A percentile compares a stretch with the other conserved stretches of the same genome.
Evolutionary conservation across 169 alveolate genomes (phyloP).

Genomic region (Amoebophrya sp.): DNA sequence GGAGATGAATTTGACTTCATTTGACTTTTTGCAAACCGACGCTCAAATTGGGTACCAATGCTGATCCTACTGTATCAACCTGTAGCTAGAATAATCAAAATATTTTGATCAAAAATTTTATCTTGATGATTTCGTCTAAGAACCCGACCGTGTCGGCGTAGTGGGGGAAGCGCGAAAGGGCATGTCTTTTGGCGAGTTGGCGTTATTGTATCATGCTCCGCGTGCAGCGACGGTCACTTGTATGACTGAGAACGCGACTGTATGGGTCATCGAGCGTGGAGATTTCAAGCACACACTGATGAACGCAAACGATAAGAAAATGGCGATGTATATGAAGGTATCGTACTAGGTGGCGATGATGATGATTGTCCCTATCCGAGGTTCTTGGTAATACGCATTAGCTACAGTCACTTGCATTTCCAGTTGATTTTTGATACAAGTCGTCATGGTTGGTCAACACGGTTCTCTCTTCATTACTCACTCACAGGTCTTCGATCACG

Average conservation of each 20-base stretch:
- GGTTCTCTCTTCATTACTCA: too few relatives aligned
- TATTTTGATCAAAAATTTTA: not conserved
- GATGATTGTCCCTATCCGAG: too few relatives aligned
- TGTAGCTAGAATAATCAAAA: too few relatives aligned
- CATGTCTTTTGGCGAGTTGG: conserved; percentile 59
- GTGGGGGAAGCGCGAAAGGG: not conserved
- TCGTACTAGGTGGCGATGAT: too few relatives aligned
- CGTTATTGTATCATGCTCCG: conserved; percentile 63
- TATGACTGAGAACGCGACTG: not conserved
- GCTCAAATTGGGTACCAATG: not conserved
- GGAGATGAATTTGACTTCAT: not conserved
- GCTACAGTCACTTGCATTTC: too few relatives aligned
- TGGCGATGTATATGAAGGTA: conserved; percentile 9
- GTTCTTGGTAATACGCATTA: too few relatives aligned
- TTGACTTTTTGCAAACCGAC: not conserved
- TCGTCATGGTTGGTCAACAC: too few relatives aligned
- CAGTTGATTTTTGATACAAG: too few relatives aligned
- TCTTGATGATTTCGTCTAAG: not conserved
- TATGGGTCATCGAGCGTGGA: not conserved
- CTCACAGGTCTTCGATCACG: conserved; percentile 4
- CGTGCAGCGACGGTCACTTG: conserved; percentile 59
- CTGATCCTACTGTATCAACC: too few relatives aligned
- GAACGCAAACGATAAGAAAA: not conserved
- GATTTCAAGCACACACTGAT: conserved; percentile 25
- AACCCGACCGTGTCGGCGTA: not conserved